Evolutionary conservation across 192 early-diverging fungal genomes (phyloP), one percentile per base, ranked within the genome.

Genomic region (Coemansia sp.): DNA sequence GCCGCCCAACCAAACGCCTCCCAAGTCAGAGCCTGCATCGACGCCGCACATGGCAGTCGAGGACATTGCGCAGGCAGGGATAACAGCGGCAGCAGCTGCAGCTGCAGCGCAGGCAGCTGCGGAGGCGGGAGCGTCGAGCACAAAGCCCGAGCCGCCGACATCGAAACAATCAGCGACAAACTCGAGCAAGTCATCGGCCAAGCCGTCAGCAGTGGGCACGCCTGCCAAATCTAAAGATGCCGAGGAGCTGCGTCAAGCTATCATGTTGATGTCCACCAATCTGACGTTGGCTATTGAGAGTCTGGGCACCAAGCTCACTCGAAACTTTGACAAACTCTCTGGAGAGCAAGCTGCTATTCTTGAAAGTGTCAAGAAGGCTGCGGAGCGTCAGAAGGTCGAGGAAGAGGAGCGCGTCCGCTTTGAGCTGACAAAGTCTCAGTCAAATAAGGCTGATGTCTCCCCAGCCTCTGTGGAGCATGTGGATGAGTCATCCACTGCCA

Each of bases 281-380:
- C 54, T 79, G 67, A 55, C 76, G 0, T 48, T 73, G 54, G 71
- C 76, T 2, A 73, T 79, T 22, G 76, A 69, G 26, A 79, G 76
- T n/a, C 71, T 79, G 51, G 76, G 76, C 23, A 73, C 67, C 16
- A 69, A 70, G 51, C 61, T 79, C 47, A 63, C 76, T 10, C 55
- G 58, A 21, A 79, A 79, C 76, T 73, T 73, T 67, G 76, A 79
- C 64, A 64, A 73, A 67, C 64, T 79, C 24, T 69, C 76, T 3
- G 65, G 44, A 3, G 71, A 73, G 50, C 76, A 79, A 56, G 67
- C 67, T 8, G 67, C 69, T 30, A 73, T 79, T 49, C 54, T 73
- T 47, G 67, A 73, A 18, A 58, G 64, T 5, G 52, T 79, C 62
- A 58, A 56, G 58, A 23, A 56, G 7, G 63, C 58, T 9, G 63